Base-by-base conservation (phyloP, 768 basidiomycete genomes). In the Boletus reticulatus region DNA sequence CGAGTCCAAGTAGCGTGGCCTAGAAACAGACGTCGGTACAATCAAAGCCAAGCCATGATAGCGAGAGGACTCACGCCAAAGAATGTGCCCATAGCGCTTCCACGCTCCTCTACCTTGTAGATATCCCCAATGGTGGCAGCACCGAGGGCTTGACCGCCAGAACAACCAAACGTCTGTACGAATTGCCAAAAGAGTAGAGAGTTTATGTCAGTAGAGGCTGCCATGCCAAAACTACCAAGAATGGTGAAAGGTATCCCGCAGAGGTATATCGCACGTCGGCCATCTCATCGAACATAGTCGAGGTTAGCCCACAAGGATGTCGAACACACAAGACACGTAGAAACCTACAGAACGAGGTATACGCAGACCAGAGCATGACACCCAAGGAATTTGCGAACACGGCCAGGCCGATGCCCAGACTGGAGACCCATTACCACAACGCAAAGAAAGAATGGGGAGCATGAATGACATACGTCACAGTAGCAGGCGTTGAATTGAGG, bases 121-220 rank as follows among this genome's bases (percentile, higher is more conserved):
- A 89, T 84, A 61, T 88, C 87, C 0, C 83, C 84, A 27, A 88
- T 83, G 6, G 83, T 79, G 2, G 80, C 87, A 0, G 78, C 77
- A 16, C 79, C 89, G 50, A 81, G 76, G n/a, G 78, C 80, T 66
- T 76, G 63, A 4, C 76, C 82, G 12, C 80, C 80, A 8, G 84
- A 79, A 6, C 82, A 75, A 17, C 88, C 89, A 41, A 86, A 74
- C 0, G 84, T 83, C 64, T 91, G 88, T 0, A 89, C 59, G 41
- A 85, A 78, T 8, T 89, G 76, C 73, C 82, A 86, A 17, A 80
- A 70, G 60, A 92, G 75, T 6, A 92, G 71, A 32, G 17, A 16
- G 72, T 62, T 1, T 13, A 68, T 71, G 70, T 9, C 84, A 67
- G 36, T 63, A 0, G 85, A 76, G 0, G 72, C 55, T 0, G 83